Percentiles rank a stretch among this genome's conserved stretches.
Conservation (phyloP, 805 yeast genomes). For the Yarrowia osloensis region DNA sequence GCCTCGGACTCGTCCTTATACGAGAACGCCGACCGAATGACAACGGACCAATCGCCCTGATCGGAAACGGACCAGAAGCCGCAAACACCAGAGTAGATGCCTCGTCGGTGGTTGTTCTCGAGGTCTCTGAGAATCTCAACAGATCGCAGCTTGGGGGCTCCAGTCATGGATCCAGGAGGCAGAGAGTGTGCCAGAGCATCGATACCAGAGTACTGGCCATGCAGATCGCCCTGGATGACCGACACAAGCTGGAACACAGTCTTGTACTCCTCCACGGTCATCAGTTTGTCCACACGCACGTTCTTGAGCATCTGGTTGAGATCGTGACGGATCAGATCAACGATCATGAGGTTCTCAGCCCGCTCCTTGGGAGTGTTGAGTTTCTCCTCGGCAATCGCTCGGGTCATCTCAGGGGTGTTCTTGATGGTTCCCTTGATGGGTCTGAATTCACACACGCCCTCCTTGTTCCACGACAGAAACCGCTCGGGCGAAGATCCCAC, state of each 20-base stretch:
- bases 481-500: constrained; percentile 94
- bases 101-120: constrained; percentile 60
- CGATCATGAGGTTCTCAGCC: constrained; percentile 96
- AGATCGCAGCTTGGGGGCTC: constrained; percentile 94
- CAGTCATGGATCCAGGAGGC: constrained; percentile 99
- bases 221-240: constrained; percentile 70
- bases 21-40: constrained; percentile 78
- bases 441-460: constrained; percentile 66
- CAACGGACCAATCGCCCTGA: constrained; percentile 93
- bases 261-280: constrained; percentile 89
- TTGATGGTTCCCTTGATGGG: constrained; percentile 96
- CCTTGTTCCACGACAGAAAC: constrained; percentile 73
- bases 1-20: constrained; percentile 53
- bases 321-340: constrained; percentile 92
- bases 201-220: constrained; percentile 58
- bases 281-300: constrained; percentile 74
- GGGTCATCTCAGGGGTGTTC: constrained; percentile 56
- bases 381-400: constrained; percentile 61
- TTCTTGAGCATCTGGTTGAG: constrained; percentile 63
- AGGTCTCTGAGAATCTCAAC: constrained; percentile 73
- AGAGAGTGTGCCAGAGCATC: constrained; percentile 76
- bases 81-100: constrained; percentile 89
- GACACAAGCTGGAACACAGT: constrained; percentile 92
- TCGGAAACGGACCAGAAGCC: constrained; percentile 93
- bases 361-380: constrained; percentile 85